Conservation (phyloP, 371 early-diverging fungal genomes). For the Mortierella polycephala region DNA sequence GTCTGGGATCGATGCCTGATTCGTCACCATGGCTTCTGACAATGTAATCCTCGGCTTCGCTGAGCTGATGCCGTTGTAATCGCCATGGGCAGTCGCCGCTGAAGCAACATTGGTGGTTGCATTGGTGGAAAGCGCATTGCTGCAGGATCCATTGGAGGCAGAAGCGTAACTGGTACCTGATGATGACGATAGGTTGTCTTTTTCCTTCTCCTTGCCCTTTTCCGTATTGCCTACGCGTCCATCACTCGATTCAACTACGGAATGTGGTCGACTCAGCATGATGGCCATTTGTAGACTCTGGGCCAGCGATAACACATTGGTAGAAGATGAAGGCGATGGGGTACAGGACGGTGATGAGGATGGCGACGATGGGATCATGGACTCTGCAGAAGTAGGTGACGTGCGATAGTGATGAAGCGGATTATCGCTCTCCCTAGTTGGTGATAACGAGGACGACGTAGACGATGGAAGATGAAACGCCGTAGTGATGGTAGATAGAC, state of each 20-base stretch:
- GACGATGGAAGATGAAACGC: background rate
- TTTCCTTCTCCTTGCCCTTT: background rate
- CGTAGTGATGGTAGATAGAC: constrained; percentile 4
- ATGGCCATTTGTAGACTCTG: constrained; percentile 36
- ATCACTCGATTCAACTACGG: background rate
- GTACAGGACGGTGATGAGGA: background rate
- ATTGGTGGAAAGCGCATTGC: too few species aligned
- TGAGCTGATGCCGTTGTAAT: background rate
- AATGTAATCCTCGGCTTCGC: constrained; percentile 11
- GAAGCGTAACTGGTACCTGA: too few species aligned
- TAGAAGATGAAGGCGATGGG: constrained; percentile 5
- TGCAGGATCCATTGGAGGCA: too few species aligned
- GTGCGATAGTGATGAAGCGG: background rate
- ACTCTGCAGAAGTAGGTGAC: constrained; percentile 11
- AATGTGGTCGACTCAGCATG: constrained; percentile 14
- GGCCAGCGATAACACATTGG: constrained; percentile 22
- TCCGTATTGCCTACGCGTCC: background rate
- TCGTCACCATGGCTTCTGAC: constrained; percentile 28
- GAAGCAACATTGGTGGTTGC: too few species aligned
- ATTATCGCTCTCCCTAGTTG: background rate
- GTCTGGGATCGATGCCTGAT: constrained; percentile 27
- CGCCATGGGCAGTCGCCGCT: background rate
- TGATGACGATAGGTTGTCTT: too few species aligned
- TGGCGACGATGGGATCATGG: background rate
- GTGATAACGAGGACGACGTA: background rate